A percentile compares a stretch with the other conserved stretches of the same genome.
phyloP scores from a whole-genome alignment of 2,329 filamentous ascomycete species.

The Venturia carpophila region DNA sequence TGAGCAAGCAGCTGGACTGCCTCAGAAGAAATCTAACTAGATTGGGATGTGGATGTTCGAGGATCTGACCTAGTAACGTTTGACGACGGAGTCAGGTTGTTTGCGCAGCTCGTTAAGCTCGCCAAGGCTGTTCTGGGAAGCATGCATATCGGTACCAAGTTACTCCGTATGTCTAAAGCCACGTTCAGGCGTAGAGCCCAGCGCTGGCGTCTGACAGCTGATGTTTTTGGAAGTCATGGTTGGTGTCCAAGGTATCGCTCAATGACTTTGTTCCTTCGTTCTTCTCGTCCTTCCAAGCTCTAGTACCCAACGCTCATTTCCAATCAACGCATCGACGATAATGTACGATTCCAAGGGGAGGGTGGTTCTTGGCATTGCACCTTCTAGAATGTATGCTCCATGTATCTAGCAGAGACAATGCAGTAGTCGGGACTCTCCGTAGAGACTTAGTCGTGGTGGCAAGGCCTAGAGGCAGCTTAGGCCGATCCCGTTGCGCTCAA shows the following conservation, averaged over 20 bases:
- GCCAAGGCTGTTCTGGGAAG: not conserved
- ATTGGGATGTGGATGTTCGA: not conserved
- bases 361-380: not conserved
- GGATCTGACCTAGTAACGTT: not conserved
- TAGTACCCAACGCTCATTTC: not conserved
- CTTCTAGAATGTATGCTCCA: not conserved
- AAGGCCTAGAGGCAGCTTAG: not conserved
- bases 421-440: not conserved
- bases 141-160: not conserved
- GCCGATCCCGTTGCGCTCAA: not conserved
- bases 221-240: not conserved
- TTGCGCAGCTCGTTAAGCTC: too few species aligned
- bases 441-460: not conserved
- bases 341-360: not conserved
- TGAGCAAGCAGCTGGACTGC: conserved; percentile 33
- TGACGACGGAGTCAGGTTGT: not conserved
- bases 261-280: not conserved
- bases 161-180: not conserved
- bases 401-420: conserved; percentile 9
- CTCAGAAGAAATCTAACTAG: conserved; percentile 15
- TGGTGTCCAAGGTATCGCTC: not conserved
- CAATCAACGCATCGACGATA: not conserved
- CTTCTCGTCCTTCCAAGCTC: not conserved
- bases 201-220: not conserved
- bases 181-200: not conserved